Conservation (phyloP, 2,329 filamentous ascomycete genomes). For the Pseudogymnoascus sp. region DNA sequence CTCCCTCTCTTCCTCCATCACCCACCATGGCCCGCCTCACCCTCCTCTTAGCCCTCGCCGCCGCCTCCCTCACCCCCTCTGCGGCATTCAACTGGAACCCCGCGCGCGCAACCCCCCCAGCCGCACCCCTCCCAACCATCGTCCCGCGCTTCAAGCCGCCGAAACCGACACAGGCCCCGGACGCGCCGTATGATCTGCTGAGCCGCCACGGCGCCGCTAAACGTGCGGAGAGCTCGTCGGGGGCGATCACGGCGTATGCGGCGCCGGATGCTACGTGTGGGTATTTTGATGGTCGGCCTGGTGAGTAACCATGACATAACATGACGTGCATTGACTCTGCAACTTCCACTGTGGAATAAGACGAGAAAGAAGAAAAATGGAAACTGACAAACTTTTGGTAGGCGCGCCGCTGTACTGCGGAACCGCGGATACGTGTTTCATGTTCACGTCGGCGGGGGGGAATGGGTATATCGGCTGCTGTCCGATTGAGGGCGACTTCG, state of each 20-base stretch:
- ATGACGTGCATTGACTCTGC: too few relatives aligned
- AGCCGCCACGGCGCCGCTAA: slow-evolving; percentile 26
- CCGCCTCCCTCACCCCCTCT: background rate
- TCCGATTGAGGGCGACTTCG: slow-evolving; percentile 12
- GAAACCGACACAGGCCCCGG: slow-evolving; percentile 27
- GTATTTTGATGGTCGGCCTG: slow-evolving; percentile 35
- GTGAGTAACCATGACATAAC: slow-evolving; percentile 20
- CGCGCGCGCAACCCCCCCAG: background rate
- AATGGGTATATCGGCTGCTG: slow-evolving; percentile 39
- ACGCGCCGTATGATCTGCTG: slow-evolving; percentile 17
- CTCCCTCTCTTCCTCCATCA: background rate
- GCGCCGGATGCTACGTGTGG: slow-evolving; percentile 45
- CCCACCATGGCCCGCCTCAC: background rate
- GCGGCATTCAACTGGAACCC: background rate
- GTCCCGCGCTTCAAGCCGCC: slow-evolving; percentile 12
- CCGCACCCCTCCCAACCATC: background rate
- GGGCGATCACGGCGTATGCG: slow-evolving; percentile 30
- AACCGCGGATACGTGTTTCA: slow-evolving; percentile 30
- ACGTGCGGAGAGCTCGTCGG: background rate
- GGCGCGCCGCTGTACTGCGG: slow-evolving; percentile 36
- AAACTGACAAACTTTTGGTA: slow-evolving; percentile 15
- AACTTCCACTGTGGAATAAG: background rate
- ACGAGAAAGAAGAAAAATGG: background rate
- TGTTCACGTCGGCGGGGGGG: slow-evolving; percentile 29
- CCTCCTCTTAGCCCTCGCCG: background rate